Conservation (phyloP, 108 stramenopile genomes). For the Cyclotella choctawhatcheeana region DNA sequence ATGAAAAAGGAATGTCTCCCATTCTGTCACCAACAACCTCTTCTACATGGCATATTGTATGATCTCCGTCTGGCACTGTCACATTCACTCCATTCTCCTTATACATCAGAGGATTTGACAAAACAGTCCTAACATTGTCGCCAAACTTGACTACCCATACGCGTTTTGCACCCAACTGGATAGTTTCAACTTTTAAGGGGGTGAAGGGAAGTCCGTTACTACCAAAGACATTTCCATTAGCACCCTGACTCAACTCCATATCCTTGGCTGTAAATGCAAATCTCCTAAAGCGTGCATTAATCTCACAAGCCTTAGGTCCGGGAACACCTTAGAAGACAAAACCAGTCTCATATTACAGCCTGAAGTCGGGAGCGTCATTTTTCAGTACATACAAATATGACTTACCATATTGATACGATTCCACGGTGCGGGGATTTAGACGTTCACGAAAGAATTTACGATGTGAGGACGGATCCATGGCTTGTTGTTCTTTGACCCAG, state of each 20-base stretch:
- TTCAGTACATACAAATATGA: too few species aligned
- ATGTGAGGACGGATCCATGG: conserved; percentile 23
- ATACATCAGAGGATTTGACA: conserved; percentile 24
- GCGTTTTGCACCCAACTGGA: conserved; percentile 5
- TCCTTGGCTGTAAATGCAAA: conserved; percentile 50
- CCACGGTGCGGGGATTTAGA: conserved; percentile 28
- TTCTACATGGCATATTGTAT: conserved; percentile 33
- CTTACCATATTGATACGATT: too few species aligned
- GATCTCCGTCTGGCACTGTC: conserved; percentile 17
- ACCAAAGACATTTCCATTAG: neutral
- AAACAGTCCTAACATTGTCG: conserved; percentile 33
- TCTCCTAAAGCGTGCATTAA: conserved; percentile 28
- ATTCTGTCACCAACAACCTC: conserved; percentile 25
- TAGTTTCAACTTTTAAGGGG: conserved; percentile 17
- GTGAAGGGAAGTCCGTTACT: conserved; percentile 24
- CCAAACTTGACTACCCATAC: conserved; percentile 44
- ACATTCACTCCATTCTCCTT: conserved; percentile 11
- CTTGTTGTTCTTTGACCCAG: conserved; percentile 32
- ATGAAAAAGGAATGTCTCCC: conserved; percentile 7
- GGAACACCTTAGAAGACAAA: conserved; percentile 32
- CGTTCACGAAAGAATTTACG: conserved; percentile 42
- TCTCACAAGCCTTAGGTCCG: conserved; percentile 36
- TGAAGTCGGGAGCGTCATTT: too few species aligned
- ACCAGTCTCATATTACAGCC: too few species aligned
- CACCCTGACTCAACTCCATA: conserved; percentile 18